phyloP scores from a whole-genome alignment of 495 filamentous ascomycete species.

The Usnea hakonensis region DNA sequence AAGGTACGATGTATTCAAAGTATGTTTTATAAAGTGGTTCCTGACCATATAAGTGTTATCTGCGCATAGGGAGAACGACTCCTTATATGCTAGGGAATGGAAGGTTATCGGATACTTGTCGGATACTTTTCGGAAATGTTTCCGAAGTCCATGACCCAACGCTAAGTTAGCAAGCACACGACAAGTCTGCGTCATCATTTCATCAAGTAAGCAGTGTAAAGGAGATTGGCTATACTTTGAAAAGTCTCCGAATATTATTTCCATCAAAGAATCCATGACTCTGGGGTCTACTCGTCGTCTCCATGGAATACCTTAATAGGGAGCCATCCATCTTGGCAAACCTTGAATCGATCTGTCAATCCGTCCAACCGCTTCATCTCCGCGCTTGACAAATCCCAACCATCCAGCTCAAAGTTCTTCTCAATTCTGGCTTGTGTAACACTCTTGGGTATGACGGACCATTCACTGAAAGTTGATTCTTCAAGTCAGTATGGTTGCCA shows the following conservation, averaged over 20 bases:
- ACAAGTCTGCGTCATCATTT: not conserved
- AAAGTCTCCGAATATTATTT: not conserved
- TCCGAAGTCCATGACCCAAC: not conserved
- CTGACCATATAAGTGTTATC: not conserved
- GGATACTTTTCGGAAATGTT: constrained; percentile 6
- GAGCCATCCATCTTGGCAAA: constrained; percentile 7
- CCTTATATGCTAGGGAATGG: not conserved
- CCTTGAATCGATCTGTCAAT: constrained; percentile 9
- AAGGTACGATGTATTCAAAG: not conserved
- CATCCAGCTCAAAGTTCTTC: constrained; percentile 10
- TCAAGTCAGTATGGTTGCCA: not conserved
- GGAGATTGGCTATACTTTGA: not conserved
- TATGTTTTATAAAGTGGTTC: not conserved
- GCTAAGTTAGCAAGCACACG: not conserved
- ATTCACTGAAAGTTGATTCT: not conserved
- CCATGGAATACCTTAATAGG: constrained; percentile 8
- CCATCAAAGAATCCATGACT: not conserved
- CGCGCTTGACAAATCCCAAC: constrained; percentile 5
- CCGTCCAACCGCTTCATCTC: constrained; percentile 9
- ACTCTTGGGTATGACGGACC: constrained; percentile 10
- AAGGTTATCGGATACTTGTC: not conserved
- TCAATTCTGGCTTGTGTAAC: constrained; percentile 7
- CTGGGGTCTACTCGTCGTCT: constrained; percentile 3
- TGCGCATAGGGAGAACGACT: not conserved
- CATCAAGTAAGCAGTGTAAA: not conserved